Evolutionary conservation across 306 rosid genomes (phyloP).

Genomic region (Ormosia semicastrata): DNA sequence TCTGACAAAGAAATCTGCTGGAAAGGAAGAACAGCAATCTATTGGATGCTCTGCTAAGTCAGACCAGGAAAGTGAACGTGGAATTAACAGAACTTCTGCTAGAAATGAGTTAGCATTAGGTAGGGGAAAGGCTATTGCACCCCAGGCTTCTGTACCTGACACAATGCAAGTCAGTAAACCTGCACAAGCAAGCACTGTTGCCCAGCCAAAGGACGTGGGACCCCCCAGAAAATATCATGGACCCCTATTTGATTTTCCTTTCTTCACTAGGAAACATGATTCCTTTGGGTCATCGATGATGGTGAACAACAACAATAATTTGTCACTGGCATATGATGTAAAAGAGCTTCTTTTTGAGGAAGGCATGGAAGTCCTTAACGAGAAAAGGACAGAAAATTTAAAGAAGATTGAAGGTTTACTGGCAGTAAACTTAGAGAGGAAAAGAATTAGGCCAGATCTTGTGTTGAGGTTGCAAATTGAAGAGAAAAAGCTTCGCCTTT

Average conservation of each 20-base stretch:
- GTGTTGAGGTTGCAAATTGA: constrained; percentile 92
- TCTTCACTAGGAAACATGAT: constrained; percentile 91
- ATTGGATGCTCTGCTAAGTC: constrained; percentile 50
- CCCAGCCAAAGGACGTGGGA: constrained; percentile 72
- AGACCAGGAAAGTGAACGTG: constrained; percentile 70
- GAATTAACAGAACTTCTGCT: constrained; percentile 44
- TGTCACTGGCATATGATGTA: constrained; percentile 85
- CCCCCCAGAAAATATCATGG: constrained; percentile 88
- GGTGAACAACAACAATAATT: constrained; percentile 67
- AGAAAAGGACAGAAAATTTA: constrained; percentile 81
- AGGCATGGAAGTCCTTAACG: constrained; percentile 75
- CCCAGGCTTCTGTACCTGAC: constrained; percentile 69
- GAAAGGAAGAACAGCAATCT: constrained; percentile 73
- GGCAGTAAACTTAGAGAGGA: constrained; percentile 81
- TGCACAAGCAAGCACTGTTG: constrained; percentile 53
- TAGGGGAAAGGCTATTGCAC: constrained; percentile 77
- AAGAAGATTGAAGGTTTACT: constrained; percentile 89
- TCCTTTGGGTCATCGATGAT: constrained; percentile 86
- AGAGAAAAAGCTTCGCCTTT: constrained; percentile 91
- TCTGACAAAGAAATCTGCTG: constrained; percentile 65
- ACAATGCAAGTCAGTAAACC: constrained; percentile 62
- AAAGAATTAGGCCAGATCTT: constrained; percentile 94
- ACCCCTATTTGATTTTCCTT: constrained; percentile 96
- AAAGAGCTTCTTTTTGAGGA: constrained; percentile 92
- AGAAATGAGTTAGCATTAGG: constrained; percentile 63